Evolutionary conservation across 164 flowering plant genomes (phyloP).

Genomic region (Macadamia integrifolia): DNA sequence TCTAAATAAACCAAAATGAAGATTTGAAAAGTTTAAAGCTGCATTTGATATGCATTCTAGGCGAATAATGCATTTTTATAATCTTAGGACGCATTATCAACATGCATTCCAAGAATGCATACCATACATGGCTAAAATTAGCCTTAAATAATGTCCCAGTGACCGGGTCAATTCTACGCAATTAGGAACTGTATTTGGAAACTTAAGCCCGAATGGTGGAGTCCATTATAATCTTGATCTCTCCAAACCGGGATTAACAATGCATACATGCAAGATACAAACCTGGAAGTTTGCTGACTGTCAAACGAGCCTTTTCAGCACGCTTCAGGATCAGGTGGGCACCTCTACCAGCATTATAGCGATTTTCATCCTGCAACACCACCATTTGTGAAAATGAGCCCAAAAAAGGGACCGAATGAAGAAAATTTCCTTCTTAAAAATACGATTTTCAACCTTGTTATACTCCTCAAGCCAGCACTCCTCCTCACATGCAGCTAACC

Average conservation of each 20-base stretch:
- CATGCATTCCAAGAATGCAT: too few relatives aligned
- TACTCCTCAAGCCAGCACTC: slow-evolving; percentile 91
- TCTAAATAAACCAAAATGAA: not conserved
- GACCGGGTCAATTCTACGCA: not conserved
- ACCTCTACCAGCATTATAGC: slow-evolving; percentile 78
- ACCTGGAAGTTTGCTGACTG: slow-evolving; percentile 68
- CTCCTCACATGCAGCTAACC: slow-evolving; percentile 75
- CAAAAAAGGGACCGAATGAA: not conserved
- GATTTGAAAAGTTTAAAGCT: not conserved
- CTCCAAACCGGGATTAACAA: not conserved
- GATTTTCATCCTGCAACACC: slow-evolving; percentile 56
- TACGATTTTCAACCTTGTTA: slow-evolving; percentile 41
- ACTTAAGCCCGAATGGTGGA: too few relatives aligned
- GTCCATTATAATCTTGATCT: not conserved
- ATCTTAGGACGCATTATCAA: too few relatives aligned
- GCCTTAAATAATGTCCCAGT: too few relatives aligned
- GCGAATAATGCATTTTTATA: too few relatives aligned
- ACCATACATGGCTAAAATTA: too few relatives aligned
- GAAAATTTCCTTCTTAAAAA: not conserved
- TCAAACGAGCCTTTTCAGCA: slow-evolving; percentile 71
- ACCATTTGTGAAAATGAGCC: slow-evolving; percentile 4
- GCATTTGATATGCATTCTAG: too few relatives aligned
- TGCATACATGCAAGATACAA: slow-evolving; percentile 6
- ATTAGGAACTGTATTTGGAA: too few relatives aligned
- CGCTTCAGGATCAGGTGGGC: slow-evolving; percentile 65